Evolutionary conservation across 2,329 filamentous ascomycete species (phyloP), one percentile per base, ranked within the genome.

Genomic region (Trichoderma lentiforme): DNA sequence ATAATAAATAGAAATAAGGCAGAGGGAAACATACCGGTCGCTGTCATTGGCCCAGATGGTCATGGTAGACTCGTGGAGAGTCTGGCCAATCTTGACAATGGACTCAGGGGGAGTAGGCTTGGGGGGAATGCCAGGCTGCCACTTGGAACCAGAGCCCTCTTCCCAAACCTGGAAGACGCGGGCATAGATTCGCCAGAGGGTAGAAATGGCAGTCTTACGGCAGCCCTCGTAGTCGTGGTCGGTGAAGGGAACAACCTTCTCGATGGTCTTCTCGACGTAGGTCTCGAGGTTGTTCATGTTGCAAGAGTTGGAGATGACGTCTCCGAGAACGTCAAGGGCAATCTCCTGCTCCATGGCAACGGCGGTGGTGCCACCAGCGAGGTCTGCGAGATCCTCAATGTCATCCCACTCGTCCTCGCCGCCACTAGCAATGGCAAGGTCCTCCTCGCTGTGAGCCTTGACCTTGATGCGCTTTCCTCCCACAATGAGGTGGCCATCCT

Each of bases 321-420:
- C 96, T 75, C 95, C 96, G 43, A 98, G 88, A 6, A 98, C 95
- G 82, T 99, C 96, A 58, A 97, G 90, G 47, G 96, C 95, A 77
- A 98, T 97, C 83, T 99, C 96, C 84, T 98, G 98, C 87, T 98
- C 96, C 77, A 97, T 89, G 28, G 95, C 94, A 70, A 98, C 89
- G 68, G 94, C 94, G 30, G 94, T 97, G 74, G 97, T 93, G 65
- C 93, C 93, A 26, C 61, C 67, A 72, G 90, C 91, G 62, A 97
- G 94, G 73, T 94, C 93, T 72, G 94, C 93, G 57, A 95, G 92
- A 47, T 94, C 91, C 60, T 94, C 92, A 4, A 90, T 89, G 15
- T 91, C 87, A 74, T 92, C 91, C 80, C 80, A 83, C 65, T 81
- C 81, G 18, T 82, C 81, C 1, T 82, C 81, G 73, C 91, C 88